Evolutionary conservation across 805 yeast species (phyloP), one percentile per base, ranked within the genome.

Genomic region (Wickerhamomyces chaumierensis): DNA sequence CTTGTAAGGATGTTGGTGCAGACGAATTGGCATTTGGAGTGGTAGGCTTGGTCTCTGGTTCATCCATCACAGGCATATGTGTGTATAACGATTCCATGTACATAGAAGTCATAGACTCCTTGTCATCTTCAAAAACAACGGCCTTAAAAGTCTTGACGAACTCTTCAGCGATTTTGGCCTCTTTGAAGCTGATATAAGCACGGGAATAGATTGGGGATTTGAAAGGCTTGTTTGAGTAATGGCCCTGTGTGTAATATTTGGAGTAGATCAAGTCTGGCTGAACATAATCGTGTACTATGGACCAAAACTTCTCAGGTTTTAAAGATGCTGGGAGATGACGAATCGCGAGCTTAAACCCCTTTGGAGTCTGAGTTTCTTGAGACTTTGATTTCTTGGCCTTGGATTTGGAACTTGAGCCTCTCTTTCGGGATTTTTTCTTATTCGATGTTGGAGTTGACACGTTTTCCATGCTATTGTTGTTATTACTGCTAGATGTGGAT

Each of bases 321-420:
- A 67, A 45, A 16, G 48, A 43, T 3, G 76, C 72, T 3, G 77
- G 77, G 12, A 72, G 50, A 7, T 63, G 48, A 38, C 77, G 58
- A 3, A 70, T 52, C 0, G 53, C 56, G 2, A 66, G 42, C 34
- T 53, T 53, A n/a, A 43, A 33, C 2, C 48, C 55, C 11, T 34
- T 23, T 8, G 15, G 12, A 21, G 18, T 21, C 3, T 9, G 18
- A 9, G 12, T 4, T 25, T 25, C 29, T 25, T 25, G 29, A 25
- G 23, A 9, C 9, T 21, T 6, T 7, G 23, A 4, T 25, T 25
- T 25, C n/a, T 25, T 25, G n/a, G 29, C 14, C 29, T 25, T 25
- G 5, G 29, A 25, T 21, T 21, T 21, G 23, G 23, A 21, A 6
- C 9, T 6, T 6, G 23, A 21, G 23, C 23, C 23, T 25, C 29